Evolutionary conservation across 805 yeast genomes (phyloP).

Genomic region (Saturnispora mendoncae): DNA sequence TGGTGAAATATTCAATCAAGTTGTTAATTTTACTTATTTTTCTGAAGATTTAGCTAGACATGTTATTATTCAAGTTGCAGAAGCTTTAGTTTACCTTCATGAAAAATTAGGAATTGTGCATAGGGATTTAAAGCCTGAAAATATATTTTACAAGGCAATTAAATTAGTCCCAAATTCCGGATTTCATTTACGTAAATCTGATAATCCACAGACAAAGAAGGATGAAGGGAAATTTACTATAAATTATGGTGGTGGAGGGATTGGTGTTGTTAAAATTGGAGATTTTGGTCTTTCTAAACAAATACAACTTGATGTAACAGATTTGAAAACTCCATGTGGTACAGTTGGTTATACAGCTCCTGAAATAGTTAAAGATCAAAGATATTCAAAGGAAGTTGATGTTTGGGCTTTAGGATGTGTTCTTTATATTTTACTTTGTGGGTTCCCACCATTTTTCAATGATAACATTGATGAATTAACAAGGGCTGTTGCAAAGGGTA

Average conservation of each 20-base stretch:
- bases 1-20: constrained; percentile 75
- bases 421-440: constrained; percentile 84
- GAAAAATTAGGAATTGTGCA: constrained; percentile 71
- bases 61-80: constrained; percentile 62
- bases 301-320: constrained; percentile 57
- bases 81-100: constrained; percentile 62
- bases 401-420: constrained; percentile 99
- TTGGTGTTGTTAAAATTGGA: constrained; percentile 83
- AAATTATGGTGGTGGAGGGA: constrained; percentile 86
- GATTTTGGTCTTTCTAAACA: constrained; percentile 94
- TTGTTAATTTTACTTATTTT: constrained; percentile 68
- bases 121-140: constrained; percentile 78
- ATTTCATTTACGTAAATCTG: constrained; percentile 43
- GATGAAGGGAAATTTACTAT: constrained; percentile 85
- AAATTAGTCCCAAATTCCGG: constrained; percentile 36
- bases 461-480: constrained; percentile 67
- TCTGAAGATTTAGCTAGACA: constrained; percentile 66
- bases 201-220: constrained; percentile 57
- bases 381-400: constrained; percentile 88
- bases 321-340: constrained; percentile 92
- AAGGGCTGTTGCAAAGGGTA: constrained; percentile 71
- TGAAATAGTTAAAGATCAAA: constrained; percentile 89
- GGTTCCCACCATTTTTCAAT: constrained; percentile 96
- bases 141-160: constrained; percentile 56
- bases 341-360: constrained; percentile 99